Evolutionary conservation across 306 rosid genomes (phyloP).

Genomic region (Gynostemma pentaphyllum): DNA sequence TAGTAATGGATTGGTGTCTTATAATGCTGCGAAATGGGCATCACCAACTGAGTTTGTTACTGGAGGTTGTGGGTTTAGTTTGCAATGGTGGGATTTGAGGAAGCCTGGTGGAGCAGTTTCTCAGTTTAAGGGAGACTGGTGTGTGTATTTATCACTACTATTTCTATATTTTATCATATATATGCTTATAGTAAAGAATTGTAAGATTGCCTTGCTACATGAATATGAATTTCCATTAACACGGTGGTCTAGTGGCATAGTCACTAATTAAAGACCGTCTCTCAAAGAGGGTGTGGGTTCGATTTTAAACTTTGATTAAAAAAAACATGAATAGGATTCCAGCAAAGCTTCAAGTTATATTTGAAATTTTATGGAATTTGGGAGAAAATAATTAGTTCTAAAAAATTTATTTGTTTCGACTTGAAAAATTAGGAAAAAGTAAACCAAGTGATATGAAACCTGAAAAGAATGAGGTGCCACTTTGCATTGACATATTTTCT

Average conservation of each 20-base stretch:
- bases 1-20: conserved; percentile 72
- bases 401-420: neutral
- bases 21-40: conserved; percentile 69
- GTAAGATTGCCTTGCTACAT: neutral
- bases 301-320: too few species aligned
- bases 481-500: neutral
- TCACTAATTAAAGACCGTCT: too few species aligned
- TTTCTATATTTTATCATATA: neutral
- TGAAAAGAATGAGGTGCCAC: neutral
- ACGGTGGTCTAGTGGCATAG: too few species aligned
- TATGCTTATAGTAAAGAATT: neutral
- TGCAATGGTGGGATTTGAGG: conserved; percentile 96
- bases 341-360: neutral
- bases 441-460: neutral
- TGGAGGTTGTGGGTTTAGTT: conserved; percentile 66
- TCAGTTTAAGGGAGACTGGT: conserved; percentile 78
- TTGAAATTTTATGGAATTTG: neutral
- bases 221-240: too few species aligned
- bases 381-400: neutral
- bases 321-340: too few species aligned
- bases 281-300: too few species aligned
- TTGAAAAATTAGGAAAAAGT: neutral
- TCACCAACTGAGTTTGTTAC: conserved; percentile 82
- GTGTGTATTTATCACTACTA: conserved; percentile 18
- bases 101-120: conserved; percentile 75